Base-by-base conservation (phyloP, 768 basidiomycete genomes). In the Collybiopsis confluens region DNA sequence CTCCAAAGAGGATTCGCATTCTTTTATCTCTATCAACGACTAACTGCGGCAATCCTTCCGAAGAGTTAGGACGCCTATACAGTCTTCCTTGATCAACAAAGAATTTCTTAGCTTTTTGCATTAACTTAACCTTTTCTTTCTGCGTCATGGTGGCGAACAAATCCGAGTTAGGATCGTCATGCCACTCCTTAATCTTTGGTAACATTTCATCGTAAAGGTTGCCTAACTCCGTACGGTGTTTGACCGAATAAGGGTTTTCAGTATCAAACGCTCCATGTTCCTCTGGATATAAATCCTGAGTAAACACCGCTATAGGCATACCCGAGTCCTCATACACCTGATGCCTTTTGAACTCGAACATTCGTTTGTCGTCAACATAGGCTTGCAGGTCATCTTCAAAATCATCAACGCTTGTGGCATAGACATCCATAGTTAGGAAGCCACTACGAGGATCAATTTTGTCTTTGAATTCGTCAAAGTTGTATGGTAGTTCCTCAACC, bases 91-190 rank as follows among this genome's bases (percentile, higher is more conserved):
- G 8, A 15, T 40, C 38, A 40, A 40, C 38, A 40, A 40, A 40
- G 38, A 40, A 40, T 40, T 40, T 40, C 38, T 40, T 40, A 16
- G 38, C 38, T 6, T 40, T 15, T n/a, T n/a, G 5, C 4, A 40
- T 40, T 9, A 40, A 40, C 4, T 7, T 6, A 15, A 6, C 6
- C 6, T 5, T 40, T 16, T 40, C 38, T 16, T 16, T 20, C n/a
- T 15, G n/a, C n/a, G n/a, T n/a, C n/a, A n/a, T n/a, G n/a, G n/a
- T n/a, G n/a, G n/a, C 38, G n/a, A n/a, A 16, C 38, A 5, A 16
- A 15, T 20, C 38, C 58, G 15, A 69, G 69, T 52, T 73, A 70
- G 18, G 61, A 52, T 20, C 62, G 54, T 44, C 59, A 71, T 0
- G 64, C 55, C n/a, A 1, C 16, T 63, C 61, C 5, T 68, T 56